Base-by-base conservation (phyloP, 2,329 filamentous ascomycete species). In the Aspergillus caelatus region DNA sequence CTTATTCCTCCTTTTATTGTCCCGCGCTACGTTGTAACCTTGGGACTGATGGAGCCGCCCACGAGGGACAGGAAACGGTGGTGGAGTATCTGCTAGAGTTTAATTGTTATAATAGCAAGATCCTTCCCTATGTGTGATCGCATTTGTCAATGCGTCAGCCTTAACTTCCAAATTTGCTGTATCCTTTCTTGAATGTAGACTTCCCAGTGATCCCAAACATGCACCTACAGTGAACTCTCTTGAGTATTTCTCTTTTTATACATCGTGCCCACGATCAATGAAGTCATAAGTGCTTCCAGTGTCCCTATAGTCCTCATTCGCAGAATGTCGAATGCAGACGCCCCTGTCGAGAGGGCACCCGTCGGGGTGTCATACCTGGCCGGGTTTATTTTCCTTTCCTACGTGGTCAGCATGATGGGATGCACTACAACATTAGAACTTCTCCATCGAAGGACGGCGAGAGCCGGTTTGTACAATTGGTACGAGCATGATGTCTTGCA, bases 361-460 rank as follows among this genome's bases (percentile, higher is more conserved):
- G 43, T 67, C 30, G 57, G 61, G 8, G 68, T 74, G 45, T 71
- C 68, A 3, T 75, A 77, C 62, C 57, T 88, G 85, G 78, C 83
- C 4, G 87, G 87, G 45, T 90, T 91, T 70, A 84, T 94, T 14
- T 83, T 89, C 28, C 83, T 92, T 11, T 90, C 88, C 1, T 90
- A 86, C 70, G 78, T 90, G 50, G 83, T 89, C 68, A 95, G 92
- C 72, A 87, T 91, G 66, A 81, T 91, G 67, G 93, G 93, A 65
- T 89, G 91, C 56, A 84, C 88, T 57, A 92, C 92, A 4, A 94
- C 93, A 0, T 82, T 96, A 36, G 93, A 96, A 76, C 81, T 96
- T 63, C 87, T 96, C 58, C 91, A 95, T 74, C 83, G 91, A 63
- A 84, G 91, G 68, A 93, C 90, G 1, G 88, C 90, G 2, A 85